These are phyloP conservation scores for Spinacia oleracea DNA, from an alignment of 179 eudicot genomes.

Conservation along the genomic window DNA sequence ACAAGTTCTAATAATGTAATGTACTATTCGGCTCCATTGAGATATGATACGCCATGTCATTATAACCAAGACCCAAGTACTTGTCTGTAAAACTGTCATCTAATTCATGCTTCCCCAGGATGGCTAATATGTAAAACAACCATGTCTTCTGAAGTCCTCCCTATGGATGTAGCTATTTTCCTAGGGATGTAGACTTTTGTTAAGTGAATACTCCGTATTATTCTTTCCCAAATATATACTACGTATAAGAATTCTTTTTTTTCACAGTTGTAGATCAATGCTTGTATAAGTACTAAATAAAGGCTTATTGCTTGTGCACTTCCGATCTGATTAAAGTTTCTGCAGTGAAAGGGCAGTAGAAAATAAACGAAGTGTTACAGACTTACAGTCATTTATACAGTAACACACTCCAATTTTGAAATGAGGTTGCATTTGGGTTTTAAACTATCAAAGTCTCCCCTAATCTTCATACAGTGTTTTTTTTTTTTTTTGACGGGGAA, in stretches of 20 bases:
- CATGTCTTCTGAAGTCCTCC: not conserved
- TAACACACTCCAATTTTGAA: too few species aligned
- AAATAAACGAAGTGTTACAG: too few species aligned
- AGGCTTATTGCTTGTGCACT: too few species aligned
- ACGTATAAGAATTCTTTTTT: conserved; percentile 18
- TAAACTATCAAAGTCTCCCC: too few species aligned
- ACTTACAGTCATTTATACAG: too few species aligned
- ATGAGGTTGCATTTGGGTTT: too few species aligned
- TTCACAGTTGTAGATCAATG: not conserved
- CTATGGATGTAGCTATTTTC: not conserved
- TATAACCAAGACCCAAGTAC: not conserved
- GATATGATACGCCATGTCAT: not conserved
- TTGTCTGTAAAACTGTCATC: conserved; percentile 11
- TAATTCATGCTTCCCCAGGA: not conserved
- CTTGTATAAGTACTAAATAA: not conserved
- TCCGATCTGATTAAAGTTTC: not conserved
- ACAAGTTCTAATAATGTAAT: conserved; percentile 38
- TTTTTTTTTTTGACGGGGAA: too few species aligned
- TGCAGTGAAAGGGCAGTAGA: not conserved
- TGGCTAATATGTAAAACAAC: conserved; percentile 18
- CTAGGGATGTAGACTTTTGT: conserved; percentile 17
- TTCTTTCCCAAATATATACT: conserved; percentile 7
- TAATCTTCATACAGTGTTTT: too few species aligned
- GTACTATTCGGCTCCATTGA: not conserved
- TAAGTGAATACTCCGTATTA: conserved; percentile 8